Base-by-base conservation (phyloP, 2,329 filamentous ascomycete genomes). In the Aspergillus sojae region DNA sequence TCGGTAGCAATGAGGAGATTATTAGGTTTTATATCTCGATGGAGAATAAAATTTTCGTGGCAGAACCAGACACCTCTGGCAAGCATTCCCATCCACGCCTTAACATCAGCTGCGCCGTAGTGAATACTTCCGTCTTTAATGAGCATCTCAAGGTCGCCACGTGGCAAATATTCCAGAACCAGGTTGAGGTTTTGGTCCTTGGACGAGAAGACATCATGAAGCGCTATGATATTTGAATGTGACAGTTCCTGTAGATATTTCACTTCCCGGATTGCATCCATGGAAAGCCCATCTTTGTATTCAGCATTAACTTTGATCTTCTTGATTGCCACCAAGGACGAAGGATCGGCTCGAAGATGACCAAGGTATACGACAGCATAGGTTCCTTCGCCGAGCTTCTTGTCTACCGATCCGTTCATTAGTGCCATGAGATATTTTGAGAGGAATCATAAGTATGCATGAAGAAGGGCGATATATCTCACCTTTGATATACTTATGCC, bases 21-120 rank as follows among this genome's bases (percentile, higher is more conserved):
- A 86, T 98, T 98, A 55, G 94, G 94, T 81, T 99, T 99, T 83
- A 99, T 98, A 83, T 99, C 95, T 71, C 95, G 92, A 80, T 99
- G 95, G 34, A 99, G 85, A 21, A 99, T 88, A 72, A 91, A 94
- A 77, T 95, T 96, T 75, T 94, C 92, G 79, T 99, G 95, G 79
- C 95, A 98, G 83, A 96, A 99, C 90, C 93, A 96, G 32, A 98
- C 88, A 30, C 91, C 95, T 48, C 94, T 89, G 32, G 87, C 87
- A n/a, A 98, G 86, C 95, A 98, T 98, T 67, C 91, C 92, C 90
- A 97, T 96, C 95, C 95, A 99, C 19, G 93, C 91, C 78, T 99
- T 99, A 78, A 98, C 93, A 78, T 99, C 95, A 21, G 92, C 91
- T 12, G 88, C 87, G 65, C 91, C 91, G 78, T 98, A 98, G 60